Percentiles rank a stretch among this genome's conserved stretches.
phyloP scores from a whole-genome alignment of 2,329 filamentous ascomycete species.

The Xylariaceae sp. region DNA sequence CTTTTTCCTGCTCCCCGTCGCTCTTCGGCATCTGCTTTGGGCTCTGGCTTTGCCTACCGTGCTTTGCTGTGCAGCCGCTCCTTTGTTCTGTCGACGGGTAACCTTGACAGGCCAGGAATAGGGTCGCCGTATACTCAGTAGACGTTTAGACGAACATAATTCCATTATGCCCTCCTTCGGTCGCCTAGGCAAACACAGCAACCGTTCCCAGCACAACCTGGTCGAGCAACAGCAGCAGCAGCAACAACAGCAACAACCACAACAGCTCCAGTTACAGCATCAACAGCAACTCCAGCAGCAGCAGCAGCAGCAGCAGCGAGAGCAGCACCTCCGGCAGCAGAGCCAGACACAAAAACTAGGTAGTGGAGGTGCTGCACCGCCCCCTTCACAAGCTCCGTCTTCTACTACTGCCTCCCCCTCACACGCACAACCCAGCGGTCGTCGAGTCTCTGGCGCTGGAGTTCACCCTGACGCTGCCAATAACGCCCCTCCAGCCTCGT shows the following conservation, averaged over 20 bases:
- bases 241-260: slow-evolving; percentile 17
- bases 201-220: slow-evolving; percentile 47
- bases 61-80: too few relatives aligned
- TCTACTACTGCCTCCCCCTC: slow-evolving; percentile 18
- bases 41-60: too few relatives aligned
- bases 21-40: too few relatives aligned
- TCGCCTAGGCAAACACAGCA: slow-evolving; percentile 47
- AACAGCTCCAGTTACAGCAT: slow-evolving; percentile 12
- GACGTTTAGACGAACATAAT: slow-evolving; percentile 8
- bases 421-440: slow-evolving; percentile 13
- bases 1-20: too few relatives aligned
- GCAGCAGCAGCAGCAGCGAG: slow-evolving; percentile 23
- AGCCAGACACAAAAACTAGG: slow-evolving; percentile 19
- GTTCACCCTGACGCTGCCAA: slow-evolving; percentile 16
- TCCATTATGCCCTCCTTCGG: slow-evolving; percentile 49
- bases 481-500: slow-evolving; percentile 43
- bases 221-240: slow-evolving; percentile 38
- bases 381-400: slow-evolving; percentile 17
- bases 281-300: slow-evolving; percentile 14
- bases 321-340: slow-evolving; percentile 14
- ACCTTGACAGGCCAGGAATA: slow-evolving; percentile 10
- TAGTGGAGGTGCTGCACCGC: slow-evolving; percentile 25
- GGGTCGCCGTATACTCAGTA: too few relatives aligned
- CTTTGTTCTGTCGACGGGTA: too few relatives aligned
- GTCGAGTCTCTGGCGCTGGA: slow-evolving; percentile 21